phyloP scores from a whole-genome alignment of 2,329 filamentous ascomycete species.

The Trichoderma lentiforme region DNA sequence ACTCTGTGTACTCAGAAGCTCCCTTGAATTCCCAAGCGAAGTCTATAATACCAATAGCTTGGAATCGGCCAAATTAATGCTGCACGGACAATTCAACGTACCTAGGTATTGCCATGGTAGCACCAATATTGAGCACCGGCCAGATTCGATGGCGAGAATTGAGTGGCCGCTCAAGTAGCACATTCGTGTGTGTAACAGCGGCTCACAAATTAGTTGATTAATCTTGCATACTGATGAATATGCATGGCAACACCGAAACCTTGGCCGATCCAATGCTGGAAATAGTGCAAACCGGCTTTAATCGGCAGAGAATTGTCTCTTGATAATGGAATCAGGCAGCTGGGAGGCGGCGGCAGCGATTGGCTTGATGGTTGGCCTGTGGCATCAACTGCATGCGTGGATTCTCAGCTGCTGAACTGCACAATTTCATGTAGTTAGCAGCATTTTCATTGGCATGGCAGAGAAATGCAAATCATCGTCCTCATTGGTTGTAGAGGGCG shows the following conservation, averaged over 20 bases:
- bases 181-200: neutral
- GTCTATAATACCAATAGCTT: neutral
- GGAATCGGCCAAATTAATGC: neutral
- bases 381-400: neutral
- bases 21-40: neutral
- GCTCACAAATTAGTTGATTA: neutral
- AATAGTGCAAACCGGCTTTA: neutral
- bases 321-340: neutral
- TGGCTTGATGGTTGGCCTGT: neutral
- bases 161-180: neutral
- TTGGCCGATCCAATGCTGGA: neutral
- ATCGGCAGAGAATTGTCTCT: neutral
- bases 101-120: neutral
- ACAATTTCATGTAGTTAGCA: neutral
- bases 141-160: neutral
- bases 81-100: neutral
- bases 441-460: neutral
- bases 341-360: neutral
- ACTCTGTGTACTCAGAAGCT: neutral
- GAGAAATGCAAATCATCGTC: neutral
- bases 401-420: neutral
- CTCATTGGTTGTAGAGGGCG: neutral
- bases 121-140: neutral
- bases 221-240: neutral
- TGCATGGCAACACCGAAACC: neutral